Conservation (phyloP, 805 yeast genomes). For the Metschnikowia shivogae region DNA sequence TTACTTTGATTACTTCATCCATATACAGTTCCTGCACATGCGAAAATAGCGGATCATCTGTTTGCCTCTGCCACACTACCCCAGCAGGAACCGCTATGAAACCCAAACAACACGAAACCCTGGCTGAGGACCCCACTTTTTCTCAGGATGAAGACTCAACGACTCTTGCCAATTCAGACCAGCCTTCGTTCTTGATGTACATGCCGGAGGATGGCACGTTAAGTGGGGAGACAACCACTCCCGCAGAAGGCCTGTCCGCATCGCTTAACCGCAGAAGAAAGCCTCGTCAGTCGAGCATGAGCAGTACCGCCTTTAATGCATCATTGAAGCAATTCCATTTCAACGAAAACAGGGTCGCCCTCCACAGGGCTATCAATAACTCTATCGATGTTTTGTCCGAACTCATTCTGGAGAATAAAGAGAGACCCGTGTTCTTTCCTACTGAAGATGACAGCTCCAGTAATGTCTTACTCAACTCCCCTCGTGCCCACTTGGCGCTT, state of each 20-base stretch:
- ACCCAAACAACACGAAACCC: conserved; percentile 4
- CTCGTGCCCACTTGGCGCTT: conserved; percentile 50
- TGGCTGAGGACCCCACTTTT: conserved; percentile 1
- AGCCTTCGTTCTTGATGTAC: conserved; percentile 22
- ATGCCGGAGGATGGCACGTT: conserved; percentile 32
- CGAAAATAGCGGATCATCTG: neutral
- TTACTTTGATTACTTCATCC: no score
- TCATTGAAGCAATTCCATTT: conserved; percentile 73
- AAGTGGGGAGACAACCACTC: conserved; percentile 24
- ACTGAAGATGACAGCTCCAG: conserved; percentile 34
- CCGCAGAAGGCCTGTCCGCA: conserved; percentile 28
- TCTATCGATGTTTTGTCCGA: conserved; percentile 49
- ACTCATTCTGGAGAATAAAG: conserved; percentile 51
- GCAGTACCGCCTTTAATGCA: conserved; percentile 36
- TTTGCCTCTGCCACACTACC: conserved; percentile 7
- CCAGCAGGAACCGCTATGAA: neutral
- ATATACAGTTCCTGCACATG: neutral
- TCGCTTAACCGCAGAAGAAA: conserved; percentile 5
- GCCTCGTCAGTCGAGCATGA: conserved; percentile 15
- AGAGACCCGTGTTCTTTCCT: conserved; percentile 63
- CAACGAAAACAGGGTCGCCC: conserved; percentile 62
- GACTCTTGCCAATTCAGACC: conserved; percentile 11
- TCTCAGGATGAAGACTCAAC: conserved; percentile 11
- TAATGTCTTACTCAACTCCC: conserved; percentile 42
- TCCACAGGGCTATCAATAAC: conserved; percentile 57